These are phyloP conservation scores for Trametes coccinea DNA, from an alignment of 768 basidiomycete species.

Conservation along the genomic window DNA sequence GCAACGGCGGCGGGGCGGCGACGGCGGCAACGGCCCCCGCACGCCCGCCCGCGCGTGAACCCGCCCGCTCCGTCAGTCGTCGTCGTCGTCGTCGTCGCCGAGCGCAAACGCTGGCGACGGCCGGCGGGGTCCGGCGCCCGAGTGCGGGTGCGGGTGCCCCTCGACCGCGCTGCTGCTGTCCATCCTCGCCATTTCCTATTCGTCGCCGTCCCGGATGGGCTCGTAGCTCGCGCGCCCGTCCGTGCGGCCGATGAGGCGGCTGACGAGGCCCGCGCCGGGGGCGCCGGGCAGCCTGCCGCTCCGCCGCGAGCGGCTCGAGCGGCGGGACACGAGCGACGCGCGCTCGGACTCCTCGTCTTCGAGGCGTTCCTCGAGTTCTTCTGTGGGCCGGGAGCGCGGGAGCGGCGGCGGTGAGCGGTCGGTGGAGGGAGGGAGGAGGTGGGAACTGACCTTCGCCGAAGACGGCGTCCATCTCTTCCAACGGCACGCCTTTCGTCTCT, in stretches of 20 bases:
- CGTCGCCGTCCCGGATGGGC: constrained; percentile 48
- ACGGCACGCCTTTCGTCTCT: constrained; percentile 81
- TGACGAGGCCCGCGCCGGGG: constrained; percentile 47
- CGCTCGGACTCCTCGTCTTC: constrained; percentile 65
- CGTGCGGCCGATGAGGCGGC: constrained; percentile 47
- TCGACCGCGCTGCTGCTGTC: constrained; percentile 32
- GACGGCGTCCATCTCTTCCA: constrained; percentile 90
- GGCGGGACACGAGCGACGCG: constrained; percentile 53
- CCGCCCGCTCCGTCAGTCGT: constrained; percentile 8
- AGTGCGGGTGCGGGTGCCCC: constrained; percentile 19
- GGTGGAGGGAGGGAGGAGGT: too few species aligned
- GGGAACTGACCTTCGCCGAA: constrained; percentile 76
- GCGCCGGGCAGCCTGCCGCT: constrained; percentile 32
- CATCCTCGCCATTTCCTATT: constrained; percentile 63
- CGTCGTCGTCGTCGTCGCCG: background rate
- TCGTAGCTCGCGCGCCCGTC: constrained; percentile 44
- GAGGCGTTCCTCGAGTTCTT: constrained; percentile 55
- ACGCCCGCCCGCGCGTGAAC: background rate
- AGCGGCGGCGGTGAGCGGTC: too few species aligned
- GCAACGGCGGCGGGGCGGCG: background rate
- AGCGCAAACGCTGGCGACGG: constrained; percentile 8
- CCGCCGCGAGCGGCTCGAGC: constrained; percentile 30
- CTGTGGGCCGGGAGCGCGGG: constrained; percentile 19
- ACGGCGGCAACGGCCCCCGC: too few species aligned
- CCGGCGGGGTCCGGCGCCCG: constrained; percentile 25